phyloP scores from a whole-genome alignment of 306 rosid genomes.

The Chamaecrista fasciculata region DNA sequence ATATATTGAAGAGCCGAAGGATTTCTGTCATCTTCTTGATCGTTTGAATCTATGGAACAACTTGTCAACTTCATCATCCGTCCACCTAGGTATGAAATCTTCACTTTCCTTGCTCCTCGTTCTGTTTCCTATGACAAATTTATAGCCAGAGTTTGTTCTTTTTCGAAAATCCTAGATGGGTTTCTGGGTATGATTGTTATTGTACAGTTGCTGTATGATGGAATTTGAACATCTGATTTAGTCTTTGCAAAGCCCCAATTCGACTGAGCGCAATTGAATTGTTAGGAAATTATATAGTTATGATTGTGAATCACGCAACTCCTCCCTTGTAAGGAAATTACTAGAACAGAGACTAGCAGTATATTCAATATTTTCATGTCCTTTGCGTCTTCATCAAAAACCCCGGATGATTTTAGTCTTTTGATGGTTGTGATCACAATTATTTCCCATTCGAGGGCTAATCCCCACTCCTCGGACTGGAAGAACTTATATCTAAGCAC shows the following conservation, averaged over 20 bases:
- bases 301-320: not conserved
- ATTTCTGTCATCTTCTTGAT: conserved; percentile 29
- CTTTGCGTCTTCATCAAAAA: conserved; percentile 10
- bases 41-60: conserved; percentile 46
- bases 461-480: not conserved
- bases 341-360: not conserved
- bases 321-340: not conserved
- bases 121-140: not conserved
- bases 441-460: not conserved
- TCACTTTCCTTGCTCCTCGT: too few relatives aligned
- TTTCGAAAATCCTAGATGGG: conserved; percentile 16
- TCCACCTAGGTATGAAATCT: conserved; percentile 42
- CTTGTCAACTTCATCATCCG: conserved; percentile 52
- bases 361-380: conserved; percentile 9
- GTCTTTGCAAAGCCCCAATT: conserved; percentile 13
- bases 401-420: not conserved
- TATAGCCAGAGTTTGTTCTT: conserved; percentile 8
- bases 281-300: not conserved
- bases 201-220: conserved; percentile 25
- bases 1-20: conserved; percentile 18
- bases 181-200: conserved; percentile 18
- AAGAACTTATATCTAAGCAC: not conserved
- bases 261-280: conserved; percentile 13
- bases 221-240: conserved; percentile 20
- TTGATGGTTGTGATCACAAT: conserved; percentile 20